A percentile compares a stretch with the other conserved stretches of the same genome.
Conservation (phyloP, 331 rosid genomes). For the Erythrophleum ivorense region DNA sequence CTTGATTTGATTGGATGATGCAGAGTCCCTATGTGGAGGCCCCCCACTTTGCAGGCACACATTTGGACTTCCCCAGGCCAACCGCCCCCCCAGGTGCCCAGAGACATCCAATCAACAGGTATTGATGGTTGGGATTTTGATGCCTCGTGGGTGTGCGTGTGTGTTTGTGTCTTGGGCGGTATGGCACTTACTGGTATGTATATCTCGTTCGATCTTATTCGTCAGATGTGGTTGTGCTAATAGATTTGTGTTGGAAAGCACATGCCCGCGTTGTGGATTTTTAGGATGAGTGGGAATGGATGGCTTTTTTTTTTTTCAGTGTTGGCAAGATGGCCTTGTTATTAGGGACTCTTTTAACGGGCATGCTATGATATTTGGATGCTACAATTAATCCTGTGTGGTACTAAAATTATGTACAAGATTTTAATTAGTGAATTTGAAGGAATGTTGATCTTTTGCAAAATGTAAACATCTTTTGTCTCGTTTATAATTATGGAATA, state of each 20-base stretch:
- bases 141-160: neutral
- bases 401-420: neutral
- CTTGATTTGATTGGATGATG: slow-evolving; percentile 38
- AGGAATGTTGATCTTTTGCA: neutral
- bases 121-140: slow-evolving; percentile 47
- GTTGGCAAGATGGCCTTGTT: slow-evolving; percentile 3
- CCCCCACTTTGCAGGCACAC: slow-evolving; percentile 67
- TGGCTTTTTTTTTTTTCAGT: neutral
- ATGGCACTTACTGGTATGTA: slow-evolving; percentile 38
- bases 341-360: slow-evolving; percentile 20
- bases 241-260: slow-evolving; percentile 38
- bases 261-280: slow-evolving; percentile 30
- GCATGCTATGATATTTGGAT: slow-evolving; percentile 3
- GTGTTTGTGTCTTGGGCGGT: slow-evolving; percentile 9
- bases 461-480: neutral
- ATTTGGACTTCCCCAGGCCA: slow-evolving; percentile 73
- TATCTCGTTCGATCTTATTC: slow-evolving; percentile 37
- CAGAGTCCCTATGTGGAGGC: slow-evolving; percentile 94
- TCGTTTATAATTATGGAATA: neutral
- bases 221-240: slow-evolving; percentile 36
- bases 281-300: slow-evolving; percentile 27
- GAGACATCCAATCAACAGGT: slow-evolving; percentile 68
- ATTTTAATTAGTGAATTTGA: neutral
- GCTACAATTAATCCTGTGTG: neutral
- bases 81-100: slow-evolving; percentile 93